Base-by-base conservation (phyloP, 2,329 filamentous ascomycete genomes). In the Alternaria ventricosa region DNA sequence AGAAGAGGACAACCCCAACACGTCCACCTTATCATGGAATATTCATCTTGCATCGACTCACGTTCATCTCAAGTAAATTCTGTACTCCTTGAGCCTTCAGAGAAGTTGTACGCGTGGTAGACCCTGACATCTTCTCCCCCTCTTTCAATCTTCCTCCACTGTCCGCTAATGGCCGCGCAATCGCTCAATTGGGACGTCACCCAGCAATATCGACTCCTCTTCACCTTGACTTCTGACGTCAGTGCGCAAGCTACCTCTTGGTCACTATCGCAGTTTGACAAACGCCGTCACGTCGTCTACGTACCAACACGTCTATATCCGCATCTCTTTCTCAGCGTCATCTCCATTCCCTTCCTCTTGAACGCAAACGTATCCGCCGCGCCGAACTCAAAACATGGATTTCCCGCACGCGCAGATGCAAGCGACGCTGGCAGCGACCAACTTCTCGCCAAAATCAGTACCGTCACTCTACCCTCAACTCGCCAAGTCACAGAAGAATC, bases 81-180 rank as follows among this genome's bases (percentile, higher is more conserved):
- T 44, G 46, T 50, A 63, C 57, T 54, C 20, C 55, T 63, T 69
- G 66, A 66, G 59, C 50, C 60, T 67, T 64, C 63, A 56, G 49
- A 45, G 55, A 63, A 58, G 70, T 65, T 62, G 59, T 62, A 65
- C 63, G 62, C 64, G 27, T 53, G 59, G 50, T 55, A 57, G 20
- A 54, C 43, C 23, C 41, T 28, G 23, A 57, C 5, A 25, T 53
- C 25, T 15, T 57, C 9, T 36, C 43, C 13, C 20, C 33, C 12
- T 55, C 27, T 22, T 5, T 22, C 6, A 18, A 8, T 10, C 18
- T 15, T 7, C 12, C 12, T 50, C 15, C 18, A 51, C 9, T 22
- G 15, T 51, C n/a, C 22, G 20, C 22, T 55, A 36, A 20, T 15
- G 18, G 13, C 25, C 55, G 28, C 30, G 25, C 25, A 49, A 55